A percentile compares a stretch with the other conserved stretches of the same genome.
These are phyloP conservation scores for Dactylellina cionopaga DNA, from an alignment of 2,329 filamentous ascomycete species.

Conservation along the genomic window DNA sequence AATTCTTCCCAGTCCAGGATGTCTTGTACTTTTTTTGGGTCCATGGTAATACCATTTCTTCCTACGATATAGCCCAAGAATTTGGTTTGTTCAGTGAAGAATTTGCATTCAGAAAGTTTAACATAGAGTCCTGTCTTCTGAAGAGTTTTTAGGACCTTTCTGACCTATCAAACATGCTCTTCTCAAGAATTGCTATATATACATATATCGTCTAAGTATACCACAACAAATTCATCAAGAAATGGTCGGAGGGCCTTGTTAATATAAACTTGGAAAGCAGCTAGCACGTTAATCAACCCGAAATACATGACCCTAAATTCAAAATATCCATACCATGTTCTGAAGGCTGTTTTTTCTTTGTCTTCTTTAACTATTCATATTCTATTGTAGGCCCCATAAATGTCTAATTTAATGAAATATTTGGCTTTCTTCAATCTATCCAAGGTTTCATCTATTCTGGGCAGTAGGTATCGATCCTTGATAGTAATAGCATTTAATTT, in stretches of 20 bases:
- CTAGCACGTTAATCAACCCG: no score
- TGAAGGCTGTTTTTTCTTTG: no score
- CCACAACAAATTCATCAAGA: no score
- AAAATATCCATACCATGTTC: no score
- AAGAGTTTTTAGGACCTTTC: not conserved
- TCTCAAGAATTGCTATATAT: not conserved
- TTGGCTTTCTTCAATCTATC: not conserved
- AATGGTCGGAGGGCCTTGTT: no score
- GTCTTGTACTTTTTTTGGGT: not conserved
- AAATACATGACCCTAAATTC: no score
- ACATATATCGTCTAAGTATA: not conserved
- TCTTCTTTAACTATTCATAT: no score
- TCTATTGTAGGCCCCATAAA: no score
- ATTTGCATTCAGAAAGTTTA: not conserved
- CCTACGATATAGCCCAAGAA: not conserved
- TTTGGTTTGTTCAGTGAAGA: not conserved
- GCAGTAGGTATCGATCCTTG: not conserved
- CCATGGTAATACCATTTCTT: not conserved
- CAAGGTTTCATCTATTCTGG: not conserved
- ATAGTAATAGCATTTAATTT: conserved; percentile 10
- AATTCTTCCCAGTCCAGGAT: not conserved
- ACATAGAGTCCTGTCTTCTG: not conserved
- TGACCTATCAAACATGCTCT: not conserved
- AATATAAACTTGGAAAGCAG: no score
- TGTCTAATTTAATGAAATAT: not conserved